Base-by-base conservation (phyloP, 1,139 yeast genomes). In the Hyphopichia wangnamkhiaoensis region DNA sequence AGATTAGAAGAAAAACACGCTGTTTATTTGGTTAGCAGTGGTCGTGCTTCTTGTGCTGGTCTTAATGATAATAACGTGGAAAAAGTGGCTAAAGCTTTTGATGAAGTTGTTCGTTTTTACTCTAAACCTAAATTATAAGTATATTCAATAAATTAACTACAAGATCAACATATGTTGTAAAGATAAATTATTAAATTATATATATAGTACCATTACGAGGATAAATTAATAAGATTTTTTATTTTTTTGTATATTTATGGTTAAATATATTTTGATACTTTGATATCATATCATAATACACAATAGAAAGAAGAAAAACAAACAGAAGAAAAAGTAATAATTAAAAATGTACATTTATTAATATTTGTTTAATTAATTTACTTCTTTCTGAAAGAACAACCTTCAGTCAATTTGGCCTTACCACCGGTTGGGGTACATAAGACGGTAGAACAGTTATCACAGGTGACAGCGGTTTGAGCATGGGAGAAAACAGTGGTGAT, bases 381-480 rank as follows among this genome's bases (percentile, higher is more conserved):
- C 87, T 93, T 93, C 80, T 88, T 88, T 85, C 98, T 90, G 95
- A 89, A 93, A 65, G 98, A 93, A 69, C 94, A 86, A 71, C 98
- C 98, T 80, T 93, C 98, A 61, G 98, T 88, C 74, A 93, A 85
- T 79, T 88, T 90, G 68, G 98, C 97, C 84, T 93, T 93, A 82
- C 98, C 98, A 82, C 98, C 98, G 57, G 98, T 89, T 69, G 98
- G 98, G 70, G 94, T 87, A 79, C 98, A 91, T 68, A 93, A 87
- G 55, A 93, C 97, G 58, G 96, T 91, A 61, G 98, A 86, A 78
- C 98, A 93, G 54, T 95, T 84, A 68, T 94, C 98, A 81, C 98
- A 93, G 68, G 97, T 87, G 69, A 93, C 98, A 62, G 97, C 98
- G 60, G 98, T 93, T 81, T 93, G 98, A 54, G 98, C 98, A 78